Conservation (phyloP, 192 early-diverging fungal genomes). For the Rhizophagus clarus region DNA sequence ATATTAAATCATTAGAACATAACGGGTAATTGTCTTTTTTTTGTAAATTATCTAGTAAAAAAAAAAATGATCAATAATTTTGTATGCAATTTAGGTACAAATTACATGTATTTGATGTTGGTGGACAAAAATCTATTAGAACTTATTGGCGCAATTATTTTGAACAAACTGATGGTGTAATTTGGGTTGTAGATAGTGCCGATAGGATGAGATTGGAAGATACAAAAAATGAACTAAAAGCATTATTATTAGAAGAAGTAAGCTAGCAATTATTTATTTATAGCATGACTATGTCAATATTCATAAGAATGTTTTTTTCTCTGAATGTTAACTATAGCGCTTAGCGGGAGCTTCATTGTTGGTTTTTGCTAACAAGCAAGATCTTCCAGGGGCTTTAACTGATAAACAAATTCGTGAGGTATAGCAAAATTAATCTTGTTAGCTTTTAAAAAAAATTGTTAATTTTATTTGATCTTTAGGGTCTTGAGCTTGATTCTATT, state of each 20-base stretch:
- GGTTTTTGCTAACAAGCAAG: conserved; percentile 98
- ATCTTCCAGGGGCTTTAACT: conserved; percentile 81
- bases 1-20: conserved; percentile 93
- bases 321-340: conserved; percentile 47
- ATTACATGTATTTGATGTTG: conserved; percentile 96
- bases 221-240: conserved; percentile 76
- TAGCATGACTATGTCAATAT: too few relatives aligned
- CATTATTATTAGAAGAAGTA: conserved; percentile 88
- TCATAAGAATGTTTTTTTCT: not conserved
- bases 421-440: not conserved
- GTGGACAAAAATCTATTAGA: conserved; percentile 95
- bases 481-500: conserved; percentile 70
- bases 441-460: conserved; percentile 4
- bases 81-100: conserved; percentile 60
- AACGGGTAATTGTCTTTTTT: conserved; percentile 51
- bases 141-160: conserved; percentile 99
- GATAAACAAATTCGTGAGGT: conserved; percentile 74
- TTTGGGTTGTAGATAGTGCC: conserved; percentile 98
- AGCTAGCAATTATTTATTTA: not conserved
- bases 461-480: conserved; percentile 36
- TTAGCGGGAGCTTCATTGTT: conserved; percentile 91
- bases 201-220: conserved; percentile 81
- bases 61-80: not conserved
- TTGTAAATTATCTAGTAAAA: not conserved
- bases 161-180: conserved; percentile 96